Base-by-base conservation (phyloP, 352 stramenopile species). In the Paralagenidium karlingii region DNA sequence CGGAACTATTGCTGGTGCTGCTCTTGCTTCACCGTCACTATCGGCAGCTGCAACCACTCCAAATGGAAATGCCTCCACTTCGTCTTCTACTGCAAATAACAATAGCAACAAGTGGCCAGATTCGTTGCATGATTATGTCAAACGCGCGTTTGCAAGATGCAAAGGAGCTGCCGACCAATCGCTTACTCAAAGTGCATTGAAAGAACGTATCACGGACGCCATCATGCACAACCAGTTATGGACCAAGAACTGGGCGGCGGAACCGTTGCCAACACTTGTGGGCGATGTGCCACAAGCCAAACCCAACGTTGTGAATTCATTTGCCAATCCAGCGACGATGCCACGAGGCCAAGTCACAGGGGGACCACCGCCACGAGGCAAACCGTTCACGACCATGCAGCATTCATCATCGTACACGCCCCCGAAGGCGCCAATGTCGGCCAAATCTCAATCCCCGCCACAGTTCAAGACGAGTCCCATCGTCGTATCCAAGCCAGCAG, bases 141-240 rank as follows among this genome's bases (percentile, higher is more conserved):
- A 91, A 53, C 67, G 74, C 2, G 78, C 77, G 19, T 94, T 94
- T 44, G 67, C 62, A 11, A 64, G 73, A 12, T 90, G 77, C 42
- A 84, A 82, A 25, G 76, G 67, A 24, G 63, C 68, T 12, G 53
- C 68, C 2, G 77, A 94, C 49, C 78, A 94, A 44, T 46, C 54
- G 24, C 54, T 88, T 29, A 86, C 76, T 8, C 77, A 94, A 44
- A 77, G 82, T 31, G 51, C 63, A 0, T 57, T 94, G 11, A 94
- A 91, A 40, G 68, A 84, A 28, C 45, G 79, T 32, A 89, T 94
- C 43, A 85, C 76, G 4, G 80, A 78, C 33, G 75, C 80, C 32
- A 87, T 91, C 31, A 86, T 77, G 59, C 68, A 58, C 8, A 91
- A 85, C 47, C 69, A 66, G 36, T 47, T 94, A 30, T 91, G 77